Evolutionary conservation across 768 basidiomycete species (phyloP), one percentile per base, ranked within the genome.

Genomic region (Steccherinum ochraceum): DNA sequence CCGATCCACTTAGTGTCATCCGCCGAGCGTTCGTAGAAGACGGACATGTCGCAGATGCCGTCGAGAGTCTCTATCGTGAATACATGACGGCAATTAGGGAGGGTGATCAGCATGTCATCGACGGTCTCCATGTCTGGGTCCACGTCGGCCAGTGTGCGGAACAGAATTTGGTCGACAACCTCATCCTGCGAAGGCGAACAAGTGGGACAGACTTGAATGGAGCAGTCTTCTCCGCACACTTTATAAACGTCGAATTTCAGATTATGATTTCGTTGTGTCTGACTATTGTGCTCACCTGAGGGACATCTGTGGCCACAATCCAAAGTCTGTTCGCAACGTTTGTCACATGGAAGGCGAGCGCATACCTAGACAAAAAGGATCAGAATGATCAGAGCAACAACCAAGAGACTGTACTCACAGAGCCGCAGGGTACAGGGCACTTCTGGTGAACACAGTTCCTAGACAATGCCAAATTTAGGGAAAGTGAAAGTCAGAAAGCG

Each of bases 31-130:
- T 50, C 55, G 60, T 88, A 88, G 57, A 75, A 83, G 3, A 76
- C 72, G 0, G 46, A 43, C 64, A 88, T 69, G 12, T 66, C 59
- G 54, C 77, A 80, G 40, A 72, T 67, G 0, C 83, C 85, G 55
- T 89, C 86, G 18, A 89, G 69, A 0, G 83, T 83, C 61, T 84
- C 84, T 13, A 85, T 76, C 0, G 86, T 87, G 61, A 89, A 86
- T 2, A 75, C 64, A 61, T 89, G 86, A 0, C 74, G 55, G 59
- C 86, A 88, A 16, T 66, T 66, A 0, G 79, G 78, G 40, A 86
- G 70, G 1, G 83, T 83, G 58, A 87, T 81, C 46, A 81, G 57
- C 11, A 79, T 61, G 30, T 80, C 76, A 52, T 80, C 77, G 24
- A 78, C 45, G 2, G 67, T 63, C 3, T 61, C 68, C 12, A 55